Evolutionary conservation across 2,329 filamentous ascomycete genomes (phyloP).

Genomic region (Fusarium tjaetaba): DNA sequence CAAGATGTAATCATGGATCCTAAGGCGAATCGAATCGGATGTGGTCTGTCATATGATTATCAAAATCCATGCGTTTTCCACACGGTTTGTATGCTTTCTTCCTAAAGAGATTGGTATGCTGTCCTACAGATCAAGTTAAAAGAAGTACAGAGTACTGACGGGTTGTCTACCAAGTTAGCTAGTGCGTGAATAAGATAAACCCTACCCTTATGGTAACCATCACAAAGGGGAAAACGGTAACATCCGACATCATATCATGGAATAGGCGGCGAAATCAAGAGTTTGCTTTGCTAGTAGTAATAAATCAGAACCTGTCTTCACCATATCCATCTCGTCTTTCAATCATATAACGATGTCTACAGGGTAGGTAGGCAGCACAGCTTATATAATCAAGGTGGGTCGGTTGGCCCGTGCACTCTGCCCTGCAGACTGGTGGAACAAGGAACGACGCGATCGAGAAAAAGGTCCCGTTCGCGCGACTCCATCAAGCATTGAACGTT

Average conservation of each 20-base stretch:
- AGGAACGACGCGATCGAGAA: constrained; percentile 47
- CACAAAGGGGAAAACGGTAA: not conserved
- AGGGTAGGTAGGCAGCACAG: constrained; percentile 29
- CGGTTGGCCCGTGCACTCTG: constrained; percentile 15
- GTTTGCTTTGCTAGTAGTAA: not conserved
- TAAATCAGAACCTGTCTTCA: not conserved
- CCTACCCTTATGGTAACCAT: not conserved
- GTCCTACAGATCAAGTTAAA: not conserved
- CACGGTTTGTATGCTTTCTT: not conserved
- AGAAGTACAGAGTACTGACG: not conserved
- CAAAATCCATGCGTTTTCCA: not conserved
- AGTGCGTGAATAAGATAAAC: not conserved
- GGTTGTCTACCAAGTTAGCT: not conserved
- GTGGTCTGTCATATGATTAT: not conserved
- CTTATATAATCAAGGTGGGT: constrained; percentile 33
- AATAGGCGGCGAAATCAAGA: not conserved
- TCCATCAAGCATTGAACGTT: constrained; percentile 41
- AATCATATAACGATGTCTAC: not conserved
- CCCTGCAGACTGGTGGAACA: constrained; percentile 33
- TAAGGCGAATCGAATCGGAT: not conserved
- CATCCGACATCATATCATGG: too few relatives aligned
- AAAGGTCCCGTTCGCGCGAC: constrained; percentile 44
- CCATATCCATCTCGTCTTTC: not conserved
- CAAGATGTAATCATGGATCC: not conserved
- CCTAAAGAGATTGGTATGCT: not conserved